These are phyloP conservation scores for Dalbergia cultrata DNA, from an alignment of 306 rosid species.

Conservation along the genomic window DNA sequence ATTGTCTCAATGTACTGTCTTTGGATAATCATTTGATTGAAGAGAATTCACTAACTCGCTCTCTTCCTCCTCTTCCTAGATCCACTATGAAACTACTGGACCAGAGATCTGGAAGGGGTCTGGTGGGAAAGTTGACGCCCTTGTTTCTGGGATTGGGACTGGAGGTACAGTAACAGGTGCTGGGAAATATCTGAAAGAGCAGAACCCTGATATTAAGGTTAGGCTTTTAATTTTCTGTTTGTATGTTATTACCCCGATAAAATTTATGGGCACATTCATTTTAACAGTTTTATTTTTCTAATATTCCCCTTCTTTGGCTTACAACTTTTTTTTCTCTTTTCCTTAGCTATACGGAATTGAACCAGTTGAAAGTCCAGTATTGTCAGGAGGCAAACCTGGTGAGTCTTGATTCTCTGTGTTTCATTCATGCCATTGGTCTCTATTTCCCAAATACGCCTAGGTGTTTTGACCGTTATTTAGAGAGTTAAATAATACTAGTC, in stretches of 20 bases:
- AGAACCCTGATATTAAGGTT: conserved; percentile 76
- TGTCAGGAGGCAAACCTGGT: conserved; percentile 85
- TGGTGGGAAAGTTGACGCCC: conserved; percentile 70
- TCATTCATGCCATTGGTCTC: not conserved
- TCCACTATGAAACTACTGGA: conserved; percentile 89
- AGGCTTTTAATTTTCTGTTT: conserved; percentile 7
- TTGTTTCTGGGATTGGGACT: conserved; percentile 82
- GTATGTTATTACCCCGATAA: not conserved
- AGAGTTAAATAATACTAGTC: not conserved
- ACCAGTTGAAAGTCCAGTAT: conserved; percentile 77
- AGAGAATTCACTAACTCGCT: conserved; percentile 25
- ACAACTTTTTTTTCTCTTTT: not conserved
- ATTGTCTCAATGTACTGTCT: conserved; percentile 16
- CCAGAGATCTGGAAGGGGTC: conserved; percentile 82
- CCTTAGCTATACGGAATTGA: conserved; percentile 71
- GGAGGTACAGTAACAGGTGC: conserved; percentile 82
- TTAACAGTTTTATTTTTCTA: conserved; percentile 3
- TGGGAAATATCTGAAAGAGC: conserved; percentile 79
- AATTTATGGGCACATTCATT: not conserved
- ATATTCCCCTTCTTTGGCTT: conserved; percentile 25
- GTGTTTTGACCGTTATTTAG: conserved; percentile 7
- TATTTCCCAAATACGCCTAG: not conserved
- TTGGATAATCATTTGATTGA: conserved; percentile 19
- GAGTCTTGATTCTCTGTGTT: conserved; percentile 37
- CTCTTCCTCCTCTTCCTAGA: conserved; percentile 44